phyloP scores from a whole-genome alignment of 805 yeast species.

The Sugiyamaella chiloensis region DNA sequence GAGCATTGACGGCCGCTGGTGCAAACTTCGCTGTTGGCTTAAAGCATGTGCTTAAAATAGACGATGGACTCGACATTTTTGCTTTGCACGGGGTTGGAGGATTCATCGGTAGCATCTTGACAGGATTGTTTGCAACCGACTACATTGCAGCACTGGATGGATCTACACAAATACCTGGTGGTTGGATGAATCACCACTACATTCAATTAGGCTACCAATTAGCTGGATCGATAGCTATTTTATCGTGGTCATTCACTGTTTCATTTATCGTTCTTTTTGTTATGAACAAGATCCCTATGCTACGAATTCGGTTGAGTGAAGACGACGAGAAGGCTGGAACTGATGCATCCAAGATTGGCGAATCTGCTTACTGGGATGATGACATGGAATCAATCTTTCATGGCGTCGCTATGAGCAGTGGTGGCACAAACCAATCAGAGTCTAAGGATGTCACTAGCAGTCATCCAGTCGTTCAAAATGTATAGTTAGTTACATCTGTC shows the following conservation, averaged over 20 bases:
- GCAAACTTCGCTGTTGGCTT: slow-evolving; percentile 86
- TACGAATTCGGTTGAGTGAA: slow-evolving; percentile 78
- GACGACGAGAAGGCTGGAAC: slow-evolving; percentile 91
- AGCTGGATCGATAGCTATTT: slow-evolving; percentile 74
- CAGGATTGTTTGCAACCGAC: slow-evolving; percentile 94
- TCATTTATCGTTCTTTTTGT: slow-evolving; percentile 66
- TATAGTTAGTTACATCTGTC: no score
- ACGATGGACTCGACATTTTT: slow-evolving; percentile 94
- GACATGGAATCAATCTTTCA: slow-evolving; percentile 6
- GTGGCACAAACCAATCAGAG: neutral
- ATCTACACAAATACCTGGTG: slow-evolving; percentile 67
- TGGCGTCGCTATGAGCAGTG: neutral
- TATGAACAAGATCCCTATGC: slow-evolving; percentile 79
- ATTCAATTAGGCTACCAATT: slow-evolving; percentile 90
- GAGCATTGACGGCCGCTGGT: slow-evolving; percentile 68
- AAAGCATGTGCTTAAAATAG: slow-evolving; percentile 69
- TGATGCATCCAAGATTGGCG: slow-evolving; percentile 88
- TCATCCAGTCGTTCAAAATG: no score
- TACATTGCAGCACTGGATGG: slow-evolving; percentile 85
- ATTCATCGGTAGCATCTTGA: slow-evolving; percentile 71
- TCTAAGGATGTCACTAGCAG: no score
- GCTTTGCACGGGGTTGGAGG: slow-evolving; percentile 96
- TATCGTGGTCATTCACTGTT: slow-evolving; percentile 75
- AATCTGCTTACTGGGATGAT: slow-evolving; percentile 54
- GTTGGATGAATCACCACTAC: slow-evolving; percentile 92